Evolutionary conservation across 768 basidiomycete species (phyloP).

Genomic region (Boletus vermiculosoides): DNA sequence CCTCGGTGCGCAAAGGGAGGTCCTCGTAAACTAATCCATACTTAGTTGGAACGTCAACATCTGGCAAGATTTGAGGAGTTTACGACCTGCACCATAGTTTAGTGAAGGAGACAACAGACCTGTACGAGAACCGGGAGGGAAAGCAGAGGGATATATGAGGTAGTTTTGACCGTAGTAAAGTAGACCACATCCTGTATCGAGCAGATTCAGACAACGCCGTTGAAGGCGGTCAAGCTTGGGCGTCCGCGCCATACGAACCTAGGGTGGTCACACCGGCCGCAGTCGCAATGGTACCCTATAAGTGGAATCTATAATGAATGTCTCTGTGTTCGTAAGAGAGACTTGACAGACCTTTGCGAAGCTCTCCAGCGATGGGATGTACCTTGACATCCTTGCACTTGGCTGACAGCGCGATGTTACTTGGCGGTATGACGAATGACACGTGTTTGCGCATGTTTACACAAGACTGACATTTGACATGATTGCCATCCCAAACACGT

Average conservation of each 20-base stretch:
- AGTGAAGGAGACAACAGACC: conserved; percentile 42
- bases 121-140: conserved; percentile 75
- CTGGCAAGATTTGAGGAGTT: conserved; percentile 34
- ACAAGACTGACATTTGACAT: no score
- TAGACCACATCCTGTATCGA: conserved; percentile 57
- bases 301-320: not conserved
- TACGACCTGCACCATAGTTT: not conserved
- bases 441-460: conserved; percentile 21
- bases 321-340: not conserved
- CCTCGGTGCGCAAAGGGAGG: conserved; percentile 67
- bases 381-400: conserved; percentile 33
- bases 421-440: not conserved
- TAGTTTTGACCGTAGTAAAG: conserved; percentile 86
- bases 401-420: not conserved
- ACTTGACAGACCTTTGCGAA: conserved; percentile 41
- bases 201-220: not conserved
- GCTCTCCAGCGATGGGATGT: conserved; percentile 42
- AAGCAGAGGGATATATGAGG: conserved; percentile 87
- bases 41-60: conserved; percentile 68
- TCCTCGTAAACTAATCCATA: conserved; percentile 76
- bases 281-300: conserved; percentile 54
- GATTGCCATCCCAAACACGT: no score
- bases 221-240: not conserved
- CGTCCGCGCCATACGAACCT: conserved; percentile 34
- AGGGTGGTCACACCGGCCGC: conserved; percentile 57